Conservation (phyloP, 371 early-diverging fungal species). For the Rhizopus microsporus region DNA sequence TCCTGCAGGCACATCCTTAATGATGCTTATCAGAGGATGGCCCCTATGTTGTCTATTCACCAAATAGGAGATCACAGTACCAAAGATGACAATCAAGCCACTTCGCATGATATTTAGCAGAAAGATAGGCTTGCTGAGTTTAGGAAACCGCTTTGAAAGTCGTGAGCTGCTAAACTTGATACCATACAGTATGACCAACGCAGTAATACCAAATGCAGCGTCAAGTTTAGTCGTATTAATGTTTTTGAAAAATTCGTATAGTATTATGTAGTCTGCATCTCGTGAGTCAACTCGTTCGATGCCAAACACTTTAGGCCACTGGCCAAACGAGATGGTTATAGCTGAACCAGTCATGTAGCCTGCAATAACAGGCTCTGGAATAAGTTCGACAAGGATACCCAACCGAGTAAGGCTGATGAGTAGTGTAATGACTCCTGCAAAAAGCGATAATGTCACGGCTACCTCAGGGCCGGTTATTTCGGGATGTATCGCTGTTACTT, state of each 20-base stretch:
- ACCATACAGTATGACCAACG: conserved; percentile 43
- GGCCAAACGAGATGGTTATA: conserved; percentile 72
- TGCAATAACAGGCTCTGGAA: conserved; percentile 72
- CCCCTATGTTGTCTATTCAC: conserved; percentile 25
- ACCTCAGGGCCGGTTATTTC: conserved; percentile 41
- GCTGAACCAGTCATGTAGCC: conserved; percentile 80
- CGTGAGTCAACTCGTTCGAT: conserved; percentile 60
- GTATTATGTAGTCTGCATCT: conserved; percentile 49
- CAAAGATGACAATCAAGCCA: conserved; percentile 44
- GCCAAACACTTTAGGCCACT: conserved; percentile 74
- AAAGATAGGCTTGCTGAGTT: conserved; percentile 32
- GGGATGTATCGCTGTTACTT: conserved; percentile 24
- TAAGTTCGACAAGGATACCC: conserved; percentile 85
- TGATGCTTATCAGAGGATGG: conserved; percentile 45
- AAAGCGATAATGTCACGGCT: conserved; percentile 56
- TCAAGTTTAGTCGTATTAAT: conserved; percentile 45
- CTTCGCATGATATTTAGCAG: conserved; percentile 53
- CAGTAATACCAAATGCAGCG: conserved; percentile 48
- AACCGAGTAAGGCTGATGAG: conserved; percentile 72
- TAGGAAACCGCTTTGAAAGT: conserved; percentile 27
- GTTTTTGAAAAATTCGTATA: conserved; percentile 46
- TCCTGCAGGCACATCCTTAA: conserved; percentile 70
- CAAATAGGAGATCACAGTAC: conserved; percentile 40
- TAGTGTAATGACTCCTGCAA: conserved; percentile 60
- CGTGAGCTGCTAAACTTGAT: conserved; percentile 35